Evolutionary conservation across 2,329 filamentous ascomycete species (phyloP), one percentile per base, ranked within the genome.

Genomic region (Aspergillus hiratsukae): DNA sequence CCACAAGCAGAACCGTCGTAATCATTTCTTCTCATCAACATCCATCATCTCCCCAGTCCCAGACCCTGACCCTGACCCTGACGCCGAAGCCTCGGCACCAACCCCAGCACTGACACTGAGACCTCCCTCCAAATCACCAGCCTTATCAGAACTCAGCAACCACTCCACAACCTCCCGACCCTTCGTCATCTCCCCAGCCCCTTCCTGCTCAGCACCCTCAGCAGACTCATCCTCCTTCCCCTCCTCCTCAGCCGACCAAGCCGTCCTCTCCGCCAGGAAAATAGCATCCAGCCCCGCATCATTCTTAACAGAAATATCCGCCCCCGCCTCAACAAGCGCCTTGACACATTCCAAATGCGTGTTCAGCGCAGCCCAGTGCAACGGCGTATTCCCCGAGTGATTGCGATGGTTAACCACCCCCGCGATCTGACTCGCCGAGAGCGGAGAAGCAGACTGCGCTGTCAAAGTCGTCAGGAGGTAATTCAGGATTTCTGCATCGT

Each of bases 301-400:
- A 70, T 97, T 97, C 68, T 87, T 87, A 31, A 91, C 77, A 10
- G 86, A 86, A 4, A 91, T 86, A 57, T 91, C 87, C 1, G 91
- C 91, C 2, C 91, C 91, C 2, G 85, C 80, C 48, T 86, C 85
- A 1, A 96, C 80, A 11, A 99, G 81, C 0, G 86, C 76, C 77
- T 92, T 89, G 6, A 96, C 90, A 3, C 86, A 84, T 5, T 87
- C 83, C 3, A 97, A 78, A 67, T 97, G 92, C 1, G 92, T 92
- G 54, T 95, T 94, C 54, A 97, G 78, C 0, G 91, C 89, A 0
- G 93, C 93, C 92, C 92, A 97, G 76, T 99, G 94, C 56, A 99
- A 79, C 0, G 91, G 84, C 0, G 93, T 97, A 77, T 97, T 97
- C 48, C 91, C 92, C 48, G 89, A 87, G 59, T 85, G 79, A 69